Conservation (phyloP, 345 rosid species). For the Hirschfeldia incana region DNA sequence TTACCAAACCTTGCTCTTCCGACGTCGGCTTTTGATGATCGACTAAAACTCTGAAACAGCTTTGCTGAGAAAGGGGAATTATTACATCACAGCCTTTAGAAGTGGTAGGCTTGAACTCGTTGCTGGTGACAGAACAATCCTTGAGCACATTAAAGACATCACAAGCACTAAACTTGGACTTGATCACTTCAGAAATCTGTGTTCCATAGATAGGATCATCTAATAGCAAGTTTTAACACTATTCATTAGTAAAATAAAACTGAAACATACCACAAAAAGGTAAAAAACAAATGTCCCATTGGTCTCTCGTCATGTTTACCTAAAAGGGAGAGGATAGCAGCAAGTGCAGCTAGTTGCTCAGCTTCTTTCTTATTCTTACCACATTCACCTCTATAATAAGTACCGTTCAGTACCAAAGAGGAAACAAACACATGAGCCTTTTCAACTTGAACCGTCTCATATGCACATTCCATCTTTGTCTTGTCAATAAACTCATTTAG, state of each 20-base stretch:
- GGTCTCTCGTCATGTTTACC: background rate
- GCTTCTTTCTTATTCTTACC: conserved; percentile 20
- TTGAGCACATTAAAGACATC: background rate
- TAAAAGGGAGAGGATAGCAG: conserved; percentile 22
- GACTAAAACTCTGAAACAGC: background rate
- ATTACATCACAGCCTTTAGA: background rate
- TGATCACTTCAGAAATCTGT: background rate
- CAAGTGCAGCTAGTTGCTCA: conserved; percentile 20
- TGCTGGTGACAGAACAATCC: background rate
- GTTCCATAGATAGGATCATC: conserved; percentile 7
- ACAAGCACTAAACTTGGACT: background rate
- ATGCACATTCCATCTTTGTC: background rate
- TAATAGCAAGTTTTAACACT: background rate
- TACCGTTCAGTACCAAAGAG: conserved; percentile 1
- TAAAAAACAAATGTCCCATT: background rate
- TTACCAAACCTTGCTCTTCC: background rate
- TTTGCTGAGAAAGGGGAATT: background rate
- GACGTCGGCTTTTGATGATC: background rate
- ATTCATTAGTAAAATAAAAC: background rate
- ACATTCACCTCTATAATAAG: conserved; percentile 4
- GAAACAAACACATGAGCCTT: conserved; percentile 1
- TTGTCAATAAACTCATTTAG: conserved; percentile 7
- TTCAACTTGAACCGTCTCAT: background rate
- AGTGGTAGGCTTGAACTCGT: background rate
- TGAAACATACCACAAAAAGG: background rate